Evolutionary conservation across 371 early-diverging fungal genomes (phyloP).

Genomic region (Cladochytrium tenue): DNA sequence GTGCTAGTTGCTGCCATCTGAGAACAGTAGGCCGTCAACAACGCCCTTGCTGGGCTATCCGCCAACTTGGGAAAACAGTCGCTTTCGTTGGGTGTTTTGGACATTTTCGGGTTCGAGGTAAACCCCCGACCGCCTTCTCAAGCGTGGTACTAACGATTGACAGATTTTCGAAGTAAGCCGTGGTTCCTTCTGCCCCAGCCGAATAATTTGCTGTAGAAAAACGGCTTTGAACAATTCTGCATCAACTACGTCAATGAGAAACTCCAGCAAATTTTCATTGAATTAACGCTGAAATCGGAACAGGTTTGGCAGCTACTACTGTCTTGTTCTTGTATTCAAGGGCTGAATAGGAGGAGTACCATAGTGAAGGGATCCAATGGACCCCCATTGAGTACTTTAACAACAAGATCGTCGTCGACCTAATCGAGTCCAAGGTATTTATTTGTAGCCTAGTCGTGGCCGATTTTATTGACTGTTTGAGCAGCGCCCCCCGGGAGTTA

Average conservation of each 20-base stretch:
- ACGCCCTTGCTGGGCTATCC: slow-evolving; percentile 43
- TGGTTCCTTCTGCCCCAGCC: too few relatives aligned
- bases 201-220: too few relatives aligned
- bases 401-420: slow-evolving; percentile 96
- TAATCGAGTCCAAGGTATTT: slow-evolving; percentile 91
- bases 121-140: neutral
- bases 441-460: too few relatives aligned
- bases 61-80: slow-evolving; percentile 26
- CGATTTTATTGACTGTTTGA: too few relatives aligned
- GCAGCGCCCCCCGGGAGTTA: slow-evolving; percentile 48
- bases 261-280: slow-evolving; percentile 99
- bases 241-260: slow-evolving; percentile 99
- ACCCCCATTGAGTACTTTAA: slow-evolving; percentile 99
- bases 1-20: neutral
- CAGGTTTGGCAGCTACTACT: slow-evolving; percentile 48
- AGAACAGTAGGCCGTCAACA: slow-evolving; percentile 43
- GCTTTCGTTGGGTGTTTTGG: slow-evolving; percentile 89
- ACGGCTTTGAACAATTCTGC: slow-evolving; percentile 99
- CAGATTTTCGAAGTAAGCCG: slow-evolving; percentile 13
- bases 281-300: slow-evolving; percentile 95
- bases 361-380: slow-evolving; percentile 96
- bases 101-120: slow-evolving; percentile 93
- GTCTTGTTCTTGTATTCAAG: neutral
- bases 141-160: neutral
- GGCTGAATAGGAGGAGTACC: slow-evolving; percentile 78